Conservation (phyloP, 345 rosid genomes). For the Bruguiera sexangula region DNA sequence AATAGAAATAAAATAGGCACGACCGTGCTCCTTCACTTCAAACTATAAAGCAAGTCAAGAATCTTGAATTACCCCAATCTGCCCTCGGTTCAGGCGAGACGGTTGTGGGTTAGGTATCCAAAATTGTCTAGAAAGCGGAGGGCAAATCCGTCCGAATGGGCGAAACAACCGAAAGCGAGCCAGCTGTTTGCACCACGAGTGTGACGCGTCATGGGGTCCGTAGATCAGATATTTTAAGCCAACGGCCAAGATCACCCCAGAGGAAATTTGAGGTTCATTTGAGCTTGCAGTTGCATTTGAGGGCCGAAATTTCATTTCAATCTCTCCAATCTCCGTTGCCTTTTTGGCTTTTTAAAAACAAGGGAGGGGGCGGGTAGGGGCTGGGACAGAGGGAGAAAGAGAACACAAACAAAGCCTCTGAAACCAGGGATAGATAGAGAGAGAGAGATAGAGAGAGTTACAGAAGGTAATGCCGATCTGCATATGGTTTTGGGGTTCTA, state of each 20-base stretch:
- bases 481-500: no score
- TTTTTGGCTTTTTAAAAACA: conserved; percentile 31
- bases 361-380: conserved; percentile 41
- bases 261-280: conserved; percentile 35
- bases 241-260: conserved; percentile 38
- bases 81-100: not conserved
- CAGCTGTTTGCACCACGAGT: conserved; percentile 33
- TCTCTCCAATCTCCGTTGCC: not conserved
- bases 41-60: no score
- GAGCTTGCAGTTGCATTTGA: conserved; percentile 33
- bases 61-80: not conserved
- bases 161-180: conserved; percentile 23
- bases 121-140: not conserved
- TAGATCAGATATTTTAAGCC: conserved; percentile 8
- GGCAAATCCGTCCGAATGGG: conserved; percentile 19
- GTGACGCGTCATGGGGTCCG: conserved; percentile 31
- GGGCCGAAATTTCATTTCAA: conserved; percentile 21
- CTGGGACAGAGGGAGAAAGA: not conserved
- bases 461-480: no score
- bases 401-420: not conserved
- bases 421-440: no score
- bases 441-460: no score
- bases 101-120: not conserved
- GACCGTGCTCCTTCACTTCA: no score
- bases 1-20: not conserved